These are phyloP conservation scores for Trametes elegans DNA, from an alignment of 768 basidiomycete species.

Conservation along the genomic window DNA sequence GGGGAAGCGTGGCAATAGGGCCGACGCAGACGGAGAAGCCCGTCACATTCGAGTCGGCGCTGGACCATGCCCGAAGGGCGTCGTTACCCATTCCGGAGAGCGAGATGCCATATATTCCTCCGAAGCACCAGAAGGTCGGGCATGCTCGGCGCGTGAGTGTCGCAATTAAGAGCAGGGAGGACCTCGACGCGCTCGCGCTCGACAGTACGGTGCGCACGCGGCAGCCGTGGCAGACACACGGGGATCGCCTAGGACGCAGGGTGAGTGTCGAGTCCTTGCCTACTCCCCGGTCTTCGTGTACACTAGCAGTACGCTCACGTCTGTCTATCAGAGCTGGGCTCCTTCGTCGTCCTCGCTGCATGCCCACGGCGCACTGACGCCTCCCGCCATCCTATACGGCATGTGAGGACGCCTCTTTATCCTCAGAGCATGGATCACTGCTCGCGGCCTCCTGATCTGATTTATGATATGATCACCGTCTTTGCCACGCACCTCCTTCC, in stretches of 20 bases:
- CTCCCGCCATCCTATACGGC: not conserved
- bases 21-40: too few relatives aligned
- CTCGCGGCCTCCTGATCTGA: not conserved
- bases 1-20: too few relatives aligned
- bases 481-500: too few relatives aligned
- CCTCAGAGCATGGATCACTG: not conserved
- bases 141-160: slow-evolving; percentile 42
- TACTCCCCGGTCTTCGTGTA: not conserved
- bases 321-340: slow-evolving; percentile 12
- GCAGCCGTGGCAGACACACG: slow-evolving; percentile 23
- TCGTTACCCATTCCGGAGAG: slow-evolving; percentile 12
- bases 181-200: slow-evolving; percentile 23
- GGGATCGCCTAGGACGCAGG: slow-evolving; percentile 13
- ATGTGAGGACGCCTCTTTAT: too few relatives aligned
- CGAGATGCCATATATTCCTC: slow-evolving; percentile 33
- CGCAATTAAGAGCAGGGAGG: slow-evolving; percentile 33
- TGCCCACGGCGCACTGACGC: not conserved
- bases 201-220: slow-evolving; percentile 11
- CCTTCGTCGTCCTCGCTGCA: slow-evolving; percentile 7
- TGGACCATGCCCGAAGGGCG: not conserved
- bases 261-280: slow-evolving; percentile 11
- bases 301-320: not conserved
- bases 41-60: too few relatives aligned
- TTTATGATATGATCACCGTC: too few relatives aligned
- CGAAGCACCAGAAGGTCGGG: slow-evolving; percentile 33